A percentile compares a stretch with the other conserved stretches of the same genome.
These are phyloP conservation scores for Cercospora beticola DNA, from an alignment of 2,329 filamentous ascomycete genomes.

Conservation along the genomic window DNA sequence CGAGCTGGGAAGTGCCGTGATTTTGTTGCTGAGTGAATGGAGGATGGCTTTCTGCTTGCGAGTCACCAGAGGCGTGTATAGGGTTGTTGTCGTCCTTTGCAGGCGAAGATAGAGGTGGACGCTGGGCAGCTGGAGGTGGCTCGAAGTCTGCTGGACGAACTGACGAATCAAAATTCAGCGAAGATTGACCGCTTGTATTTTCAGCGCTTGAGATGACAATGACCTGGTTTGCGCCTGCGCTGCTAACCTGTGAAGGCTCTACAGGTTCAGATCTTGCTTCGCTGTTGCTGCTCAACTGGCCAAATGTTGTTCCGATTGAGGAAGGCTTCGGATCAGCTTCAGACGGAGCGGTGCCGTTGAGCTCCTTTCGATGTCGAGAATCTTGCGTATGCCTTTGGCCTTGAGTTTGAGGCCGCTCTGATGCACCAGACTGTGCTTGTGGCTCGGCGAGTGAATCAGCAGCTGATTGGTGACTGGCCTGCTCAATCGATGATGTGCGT, in stretches of 20 bases:
- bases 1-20: background rate
- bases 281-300: background rate
- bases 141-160: slow-evolving; percentile 18
- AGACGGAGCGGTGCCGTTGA: background rate
- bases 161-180: slow-evolving; percentile 5
- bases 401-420: background rate
- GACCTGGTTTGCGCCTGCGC: background rate
- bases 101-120: slow-evolving; percentile 14
- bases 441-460: background rate
- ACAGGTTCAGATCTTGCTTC: background rate
- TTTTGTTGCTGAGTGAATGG: background rate
- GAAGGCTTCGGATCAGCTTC: background rate
- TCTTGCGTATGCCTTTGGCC: background rate
- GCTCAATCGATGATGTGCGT: background rate
- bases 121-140: slow-evolving; percentile 24
- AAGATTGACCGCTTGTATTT: slow-evolving; percentile 8
- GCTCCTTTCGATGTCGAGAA: background rate
- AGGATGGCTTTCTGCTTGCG: background rate
- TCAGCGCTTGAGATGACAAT: slow-evolving; percentile 11
- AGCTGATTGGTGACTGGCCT: background rate
- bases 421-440: background rate
- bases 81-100: background rate
- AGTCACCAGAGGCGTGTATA: background rate
- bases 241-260: background rate
- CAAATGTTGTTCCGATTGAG: background rate